phyloP scores from a whole-genome alignment of 768 basidiomycete genomes.

The Boletus patriciae region DNA sequence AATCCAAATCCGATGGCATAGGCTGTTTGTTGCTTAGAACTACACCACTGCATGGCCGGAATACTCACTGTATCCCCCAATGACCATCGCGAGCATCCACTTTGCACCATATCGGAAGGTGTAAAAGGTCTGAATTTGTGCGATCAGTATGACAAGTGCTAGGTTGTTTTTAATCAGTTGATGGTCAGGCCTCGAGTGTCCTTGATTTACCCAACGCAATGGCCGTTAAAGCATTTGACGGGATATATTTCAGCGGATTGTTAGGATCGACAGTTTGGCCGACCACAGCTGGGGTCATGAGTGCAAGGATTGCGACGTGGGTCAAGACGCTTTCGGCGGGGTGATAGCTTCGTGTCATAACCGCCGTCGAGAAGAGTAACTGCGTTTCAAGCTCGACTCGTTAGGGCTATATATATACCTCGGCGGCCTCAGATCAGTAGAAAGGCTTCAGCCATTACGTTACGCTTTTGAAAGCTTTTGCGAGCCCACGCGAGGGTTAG shows the following conservation, averaged over 20 bases:
- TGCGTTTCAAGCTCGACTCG: no score
- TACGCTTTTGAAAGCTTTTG: no score
- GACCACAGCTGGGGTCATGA: not conserved
- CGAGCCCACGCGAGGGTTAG: no score
- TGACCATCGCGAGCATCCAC: slow-evolving; percentile 61
- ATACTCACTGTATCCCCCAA: slow-evolving; percentile 58
- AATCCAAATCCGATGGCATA: slow-evolving; percentile 56
- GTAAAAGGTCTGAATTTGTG: slow-evolving; percentile 44
- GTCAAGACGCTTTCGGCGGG: not conserved
- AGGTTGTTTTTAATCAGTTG: not conserved
- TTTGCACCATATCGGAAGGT: slow-evolving; percentile 47
- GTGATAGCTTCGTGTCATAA: slow-evolving; percentile 3
- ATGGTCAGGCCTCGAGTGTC: not conserved
- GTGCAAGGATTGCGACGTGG: not conserved
- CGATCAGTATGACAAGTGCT: slow-evolving; percentile 40
- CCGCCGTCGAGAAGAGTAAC: no score
- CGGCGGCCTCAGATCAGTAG: no score
- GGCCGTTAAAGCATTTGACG: slow-evolving; percentile 50
- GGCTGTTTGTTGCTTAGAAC: slow-evolving; percentile 34
- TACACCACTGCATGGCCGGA: not conserved
- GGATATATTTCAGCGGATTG: slow-evolving; percentile 57
- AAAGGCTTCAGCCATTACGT: no score
- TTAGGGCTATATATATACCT: no score
- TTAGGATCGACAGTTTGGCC: slow-evolving; percentile 38
- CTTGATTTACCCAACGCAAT: slow-evolving; percentile 46